Evolutionary conservation across 345 rosid genomes (phyloP).

Genomic region (Lumnitzera littorea): DNA sequence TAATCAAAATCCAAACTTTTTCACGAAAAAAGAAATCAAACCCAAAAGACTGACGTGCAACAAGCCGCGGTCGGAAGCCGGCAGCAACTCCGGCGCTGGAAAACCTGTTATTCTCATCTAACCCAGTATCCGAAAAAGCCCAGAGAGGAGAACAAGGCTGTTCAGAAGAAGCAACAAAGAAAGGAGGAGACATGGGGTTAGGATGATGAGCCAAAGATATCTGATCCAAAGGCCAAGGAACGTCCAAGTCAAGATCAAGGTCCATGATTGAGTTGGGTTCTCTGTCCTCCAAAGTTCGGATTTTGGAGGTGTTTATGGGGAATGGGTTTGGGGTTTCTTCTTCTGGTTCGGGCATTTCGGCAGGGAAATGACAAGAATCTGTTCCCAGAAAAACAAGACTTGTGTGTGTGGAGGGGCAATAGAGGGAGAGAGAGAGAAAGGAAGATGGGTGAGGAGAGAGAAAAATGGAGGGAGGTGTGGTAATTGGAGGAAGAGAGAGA

Average conservation of each 20-base stretch:
- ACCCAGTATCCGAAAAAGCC: constrained; percentile 62
- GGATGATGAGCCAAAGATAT: constrained; percentile 29
- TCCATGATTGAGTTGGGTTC: constrained; percentile 33
- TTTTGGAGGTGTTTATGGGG: constrained; percentile 38
- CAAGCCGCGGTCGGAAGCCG: constrained; percentile 29
- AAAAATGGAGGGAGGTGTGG: too few species aligned
- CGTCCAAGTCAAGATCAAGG: constrained; percentile 56
- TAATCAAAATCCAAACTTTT: too few species aligned
- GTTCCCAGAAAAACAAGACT: background rate
- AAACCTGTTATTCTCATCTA: constrained; percentile 14
- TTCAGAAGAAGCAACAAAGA: constrained; percentile 46
- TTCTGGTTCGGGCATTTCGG: constrained; percentile 8
- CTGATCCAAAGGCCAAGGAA: constrained; percentile 79
- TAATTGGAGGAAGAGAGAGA: too few species aligned
- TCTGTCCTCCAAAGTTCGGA: constrained; percentile 27
- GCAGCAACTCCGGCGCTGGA: constrained; percentile 15
- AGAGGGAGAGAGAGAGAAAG: background rate
- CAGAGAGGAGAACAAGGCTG: constrained; percentile 88
- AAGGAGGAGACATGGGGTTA: constrained; percentile 61
- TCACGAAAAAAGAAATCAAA: background rate
- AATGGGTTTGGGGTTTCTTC: background rate
- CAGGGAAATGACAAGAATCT: background rate
- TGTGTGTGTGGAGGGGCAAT: background rate
- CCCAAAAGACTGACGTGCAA: constrained; percentile 40
- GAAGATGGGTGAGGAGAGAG: too few species aligned